Base-by-base conservation (phyloP, 495 filamentous ascomycete genomes). In the Tetracladium setigerum region DNA sequence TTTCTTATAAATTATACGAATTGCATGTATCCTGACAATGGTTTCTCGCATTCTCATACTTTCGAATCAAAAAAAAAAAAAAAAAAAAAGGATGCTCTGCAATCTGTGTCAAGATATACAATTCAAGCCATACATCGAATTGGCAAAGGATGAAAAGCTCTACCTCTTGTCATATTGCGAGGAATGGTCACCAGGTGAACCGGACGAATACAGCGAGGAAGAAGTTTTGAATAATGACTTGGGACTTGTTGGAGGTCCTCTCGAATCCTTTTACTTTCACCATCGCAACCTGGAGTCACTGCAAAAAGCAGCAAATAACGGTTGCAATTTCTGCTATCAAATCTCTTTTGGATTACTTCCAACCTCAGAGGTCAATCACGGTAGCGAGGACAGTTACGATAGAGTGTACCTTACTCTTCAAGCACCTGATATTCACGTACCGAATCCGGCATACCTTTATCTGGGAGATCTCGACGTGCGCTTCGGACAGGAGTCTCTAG, bases 21-120 rank as follows among this genome's bases (percentile, higher is more conserved):
- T 41, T 24, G 7, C 39, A 41, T 41, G 11, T 41, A 41, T 41
- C 39, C 5, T 14, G 39, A 41, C 15, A 41, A 24, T 24, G 10
- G n/a, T 41, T 41, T 41, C 15, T 41, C 39, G 39, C 39, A 19
- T 41, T 41, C 39, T 41, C 39, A 41, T 41, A 17, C 30, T 41
- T 41, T 41, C 39, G 39, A 17, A 41, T n/a, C n/a, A n/a, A n/a
- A n/a, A n/a, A n/a, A n/a, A n/a, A n/a, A n/a, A n/a, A n/a, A n/a
- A n/a, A n/a, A n/a, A 27, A 41, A 19, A 16, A 38, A 16, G 17
- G 17, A 41, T 41, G 18, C 39, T 41, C 15, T 41, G 39, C 15
- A 41, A 17, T 41, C 39, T 41, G 11, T 41, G 39, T 41, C 39
- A 41, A 41, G 30, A 41, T 24, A 41, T 41, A 16, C 39, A 41